Base-by-base conservation (phyloP, 306 rosid species). In the Sophora flavescens region DNA sequence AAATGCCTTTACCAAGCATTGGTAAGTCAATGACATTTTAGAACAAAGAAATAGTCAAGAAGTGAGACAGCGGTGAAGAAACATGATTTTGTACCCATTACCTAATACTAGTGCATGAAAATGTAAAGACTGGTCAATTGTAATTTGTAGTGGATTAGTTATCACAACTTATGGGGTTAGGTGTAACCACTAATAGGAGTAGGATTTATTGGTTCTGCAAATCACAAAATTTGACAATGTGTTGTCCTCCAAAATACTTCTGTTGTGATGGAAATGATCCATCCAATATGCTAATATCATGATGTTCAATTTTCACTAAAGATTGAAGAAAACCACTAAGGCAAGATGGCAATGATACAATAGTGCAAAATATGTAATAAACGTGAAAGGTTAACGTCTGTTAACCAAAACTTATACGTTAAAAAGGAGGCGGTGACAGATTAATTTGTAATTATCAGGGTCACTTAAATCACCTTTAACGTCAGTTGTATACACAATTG, bases 1-100 rank as follows among this genome's bases (percentile, higher is more conserved):
- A 68, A 18, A 57, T 30, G 60, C 22, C 7, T 64, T 64, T 33
- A 45, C 74, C 44, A 6, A 8, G 30, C 17, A 47, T 4, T 47
- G 63, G 44, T 57, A 42, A 14, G 57, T 57, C 66, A 57, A 67
- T 57, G 44, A 77, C 35, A 58, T 57, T 33, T 41, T 18, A 68
- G 18, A 67, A 54, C 50, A 12, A 33, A 35, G 56, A 8, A 78
- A 65, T 5, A 14, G 48, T 33, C 22, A 3, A 6, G 2, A 47
- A 41, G 57, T 12, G 51, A 60, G 16, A 45, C 41, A 47, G 22
- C 16, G 42, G n/a, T 5, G 69, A 66, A 30, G 44, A 45, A 14
- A 32, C 51, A 6, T 22, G 36, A 9, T 38, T 32, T 3, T 9
- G 57, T 15, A 52, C 22, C 33, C 22, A 1, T 11, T 11, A 26